Conservation (phyloP, 129 eudicot genomes). For the Cynara cardunculus region DNA sequence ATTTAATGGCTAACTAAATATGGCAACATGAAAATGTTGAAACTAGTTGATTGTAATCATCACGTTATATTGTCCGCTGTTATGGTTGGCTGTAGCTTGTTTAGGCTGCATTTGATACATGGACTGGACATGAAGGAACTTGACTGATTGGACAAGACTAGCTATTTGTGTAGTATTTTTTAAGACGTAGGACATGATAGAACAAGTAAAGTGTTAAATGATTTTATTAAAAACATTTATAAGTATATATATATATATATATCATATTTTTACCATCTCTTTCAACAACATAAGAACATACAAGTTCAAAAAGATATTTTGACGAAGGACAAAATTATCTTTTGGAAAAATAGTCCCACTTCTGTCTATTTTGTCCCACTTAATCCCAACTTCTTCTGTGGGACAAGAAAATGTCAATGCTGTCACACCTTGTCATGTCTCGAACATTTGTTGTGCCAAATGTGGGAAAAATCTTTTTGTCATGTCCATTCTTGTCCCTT, state of each 20-base stretch:
- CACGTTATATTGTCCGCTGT: background rate
- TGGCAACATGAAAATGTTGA: background rate
- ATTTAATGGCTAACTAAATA: background rate
- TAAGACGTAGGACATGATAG: too few species aligned
- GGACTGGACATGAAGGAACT: background rate
- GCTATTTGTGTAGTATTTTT: too few species aligned
- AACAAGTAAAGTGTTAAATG: too few species aligned
- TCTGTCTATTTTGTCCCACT: too few species aligned
- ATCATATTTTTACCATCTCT: too few species aligned
- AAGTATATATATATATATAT: too few species aligned
- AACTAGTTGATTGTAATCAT: background rate
- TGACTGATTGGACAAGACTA: background rate
- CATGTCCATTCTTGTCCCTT: background rate
- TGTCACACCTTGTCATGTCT: background rate
- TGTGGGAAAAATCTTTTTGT: background rate
- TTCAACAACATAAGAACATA: too few species aligned
- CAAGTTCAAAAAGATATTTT: too few species aligned
- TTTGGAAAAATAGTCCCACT: too few species aligned
- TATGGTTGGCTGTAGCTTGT: background rate
- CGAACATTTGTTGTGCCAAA: background rate
- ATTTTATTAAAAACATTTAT: too few species aligned
- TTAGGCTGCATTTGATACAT: background rate
- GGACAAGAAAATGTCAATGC: background rate
- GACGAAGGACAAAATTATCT: too few species aligned
- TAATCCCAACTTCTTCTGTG: too few species aligned